phyloP scores from a whole-genome alignment of 768 basidiomycete genomes.

The Pleurotus platypus region DNA sequence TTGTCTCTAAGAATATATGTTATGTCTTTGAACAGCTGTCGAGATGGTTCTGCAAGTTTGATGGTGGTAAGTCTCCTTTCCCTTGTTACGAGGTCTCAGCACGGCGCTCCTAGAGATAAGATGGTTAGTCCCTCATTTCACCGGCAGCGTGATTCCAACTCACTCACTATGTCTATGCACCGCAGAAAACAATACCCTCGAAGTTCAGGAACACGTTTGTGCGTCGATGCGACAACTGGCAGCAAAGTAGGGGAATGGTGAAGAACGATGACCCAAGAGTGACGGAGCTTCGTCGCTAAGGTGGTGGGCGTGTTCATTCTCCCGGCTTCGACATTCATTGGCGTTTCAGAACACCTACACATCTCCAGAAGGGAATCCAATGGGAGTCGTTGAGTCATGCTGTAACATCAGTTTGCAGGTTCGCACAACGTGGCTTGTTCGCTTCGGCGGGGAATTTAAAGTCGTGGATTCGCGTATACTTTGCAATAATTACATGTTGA shows the following conservation, averaged over 20 bases:
- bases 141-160: not conserved
- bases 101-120: not conserved
- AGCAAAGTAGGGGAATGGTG: not conserved
- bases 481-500: too few species aligned
- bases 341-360: slow-evolving; percentile 5
- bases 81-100: not conserved
- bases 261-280: not conserved
- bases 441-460: too few species aligned
- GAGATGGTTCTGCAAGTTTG: slow-evolving; percentile 6
- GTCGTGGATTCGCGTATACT: too few species aligned
- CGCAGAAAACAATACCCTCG: not conserved
- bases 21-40: slow-evolving; percentile 1
- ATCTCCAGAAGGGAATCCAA: slow-evolving; percentile 4
- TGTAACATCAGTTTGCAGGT: not conserved
- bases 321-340: not conserved
- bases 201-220: not conserved
- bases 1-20: not conserved
- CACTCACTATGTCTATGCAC: not conserved
- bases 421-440: not conserved
- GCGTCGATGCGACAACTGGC: not conserved
- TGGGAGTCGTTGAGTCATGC: slow-evolving; percentile 3
- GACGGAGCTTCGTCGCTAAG: slow-evolving; percentile 7
- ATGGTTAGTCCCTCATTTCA: not conserved
- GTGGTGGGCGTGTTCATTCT: slow-evolving; percentile 5
- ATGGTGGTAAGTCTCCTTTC: not conserved